These are phyloP conservation scores for Sugiyamaella xylanicola DNA, from an alignment of 1,139 yeast species.

Conservation along the genomic window DNA sequence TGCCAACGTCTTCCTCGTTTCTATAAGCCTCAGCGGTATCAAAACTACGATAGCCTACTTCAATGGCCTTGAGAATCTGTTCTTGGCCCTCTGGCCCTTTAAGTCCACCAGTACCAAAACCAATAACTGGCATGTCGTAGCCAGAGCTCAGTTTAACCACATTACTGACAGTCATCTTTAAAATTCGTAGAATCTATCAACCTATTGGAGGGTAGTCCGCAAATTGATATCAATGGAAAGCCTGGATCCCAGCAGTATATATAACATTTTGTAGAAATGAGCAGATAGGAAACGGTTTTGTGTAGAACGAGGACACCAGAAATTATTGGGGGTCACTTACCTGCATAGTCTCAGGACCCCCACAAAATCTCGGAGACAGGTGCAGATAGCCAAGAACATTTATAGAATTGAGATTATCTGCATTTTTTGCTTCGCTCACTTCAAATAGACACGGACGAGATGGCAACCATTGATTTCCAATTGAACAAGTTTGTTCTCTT, in stretches of 20 bases:
- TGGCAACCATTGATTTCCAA: conserved; percentile 6
- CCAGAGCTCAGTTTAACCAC: conserved; percentile 40
- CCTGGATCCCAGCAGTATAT: too few relatives aligned
- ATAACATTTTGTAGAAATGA: too few relatives aligned
- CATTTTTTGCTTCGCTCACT: not conserved
- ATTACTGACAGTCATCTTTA: conserved; percentile 7
- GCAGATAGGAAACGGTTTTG: too few relatives aligned
- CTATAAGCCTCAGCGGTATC: conserved; percentile 49
- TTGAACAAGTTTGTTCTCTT: conserved; percentile 53
- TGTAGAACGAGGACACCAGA: too few relatives aligned
- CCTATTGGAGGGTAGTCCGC: too few relatives aligned
- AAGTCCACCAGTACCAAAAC: conserved; percentile 65
- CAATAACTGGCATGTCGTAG: conserved; percentile 49
- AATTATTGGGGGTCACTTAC: not conserved
- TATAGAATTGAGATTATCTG: not conserved
- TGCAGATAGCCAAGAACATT: not conserved
- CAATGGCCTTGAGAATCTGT: conserved; percentile 48
- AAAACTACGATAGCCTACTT: conserved; percentile 48
- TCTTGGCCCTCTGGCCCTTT: conserved; percentile 44
- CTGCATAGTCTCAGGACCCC: not conserved
- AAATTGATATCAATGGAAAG: too few relatives aligned
- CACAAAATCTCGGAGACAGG: not conserved
- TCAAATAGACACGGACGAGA: too few relatives aligned
- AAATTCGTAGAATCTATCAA: too few relatives aligned
- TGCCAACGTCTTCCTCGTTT: conserved; percentile 46